Evolutionary conservation across 768 basidiomycete species (phyloP).

Genomic region (Naematelia aurantialba): DNA sequence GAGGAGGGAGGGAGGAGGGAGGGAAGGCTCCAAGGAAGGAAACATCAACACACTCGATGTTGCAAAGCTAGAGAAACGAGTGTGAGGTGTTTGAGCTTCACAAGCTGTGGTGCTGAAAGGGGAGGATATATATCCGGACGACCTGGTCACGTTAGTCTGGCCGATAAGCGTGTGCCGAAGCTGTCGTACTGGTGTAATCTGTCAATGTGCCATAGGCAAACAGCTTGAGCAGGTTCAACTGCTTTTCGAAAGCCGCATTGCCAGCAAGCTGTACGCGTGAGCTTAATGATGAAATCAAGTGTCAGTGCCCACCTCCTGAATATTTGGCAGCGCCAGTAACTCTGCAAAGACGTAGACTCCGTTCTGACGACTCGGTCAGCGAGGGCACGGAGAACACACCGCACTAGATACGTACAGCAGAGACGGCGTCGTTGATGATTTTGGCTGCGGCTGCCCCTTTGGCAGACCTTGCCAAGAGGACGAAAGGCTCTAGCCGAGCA

Average conservation of each 20-base stretch:
- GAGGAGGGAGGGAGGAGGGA: background rate
- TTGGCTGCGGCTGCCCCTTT: slow-evolving; percentile 92
- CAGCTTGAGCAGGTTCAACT: slow-evolving; percentile 67
- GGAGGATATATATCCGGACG: slow-evolving; percentile 65
- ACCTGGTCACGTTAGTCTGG: slow-evolving; percentile 53
- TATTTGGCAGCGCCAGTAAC: slow-evolving; percentile 72
- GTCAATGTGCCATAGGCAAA: slow-evolving; percentile 86
- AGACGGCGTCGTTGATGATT: slow-evolving; percentile 70
- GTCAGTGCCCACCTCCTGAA: slow-evolving; percentile 66
- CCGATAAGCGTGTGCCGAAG: background rate
- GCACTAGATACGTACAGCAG: slow-evolving; percentile 55
- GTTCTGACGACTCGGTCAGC: slow-evolving; percentile 49
- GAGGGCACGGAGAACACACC: background rate
- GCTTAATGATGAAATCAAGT: background rate
- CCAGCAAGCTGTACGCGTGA: slow-evolving; percentile 57
- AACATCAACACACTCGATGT: slow-evolving; percentile 61
- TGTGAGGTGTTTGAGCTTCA: slow-evolving; percentile 88
- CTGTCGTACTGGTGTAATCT: slow-evolving; percentile 67
- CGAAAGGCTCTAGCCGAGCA: slow-evolving; percentile 64
- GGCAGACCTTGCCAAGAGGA: slow-evolving; percentile 84
- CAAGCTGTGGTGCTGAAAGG: slow-evolving; percentile 67
- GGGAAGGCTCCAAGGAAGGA: background rate
- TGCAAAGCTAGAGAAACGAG: slow-evolving; percentile 77
- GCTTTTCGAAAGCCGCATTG: slow-evolving; percentile 62
- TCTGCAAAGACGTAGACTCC: slow-evolving; percentile 92